These are phyloP conservation scores for Vitis cinerea DNA, from an alignment of 164 flowering plant species.

Conservation along the genomic window DNA sequence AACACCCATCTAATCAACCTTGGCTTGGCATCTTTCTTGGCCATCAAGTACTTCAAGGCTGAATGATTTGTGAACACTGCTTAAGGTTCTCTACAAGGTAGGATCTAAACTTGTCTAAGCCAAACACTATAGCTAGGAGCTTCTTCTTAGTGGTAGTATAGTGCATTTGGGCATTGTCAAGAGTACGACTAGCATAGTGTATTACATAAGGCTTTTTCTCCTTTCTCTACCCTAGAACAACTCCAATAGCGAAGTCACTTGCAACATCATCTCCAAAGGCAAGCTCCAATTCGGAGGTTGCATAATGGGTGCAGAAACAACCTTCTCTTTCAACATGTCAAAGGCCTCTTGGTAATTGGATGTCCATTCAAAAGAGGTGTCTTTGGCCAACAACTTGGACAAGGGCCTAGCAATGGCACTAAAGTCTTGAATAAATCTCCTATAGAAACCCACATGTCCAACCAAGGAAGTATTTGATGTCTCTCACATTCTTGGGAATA, in stretches of 20 bases:
- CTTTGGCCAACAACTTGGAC: background rate
- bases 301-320: background rate
- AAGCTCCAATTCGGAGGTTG: background rate
- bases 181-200: too few relatives aligned
- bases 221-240: background rate
- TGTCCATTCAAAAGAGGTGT: background rate
- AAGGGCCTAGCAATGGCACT: background rate
- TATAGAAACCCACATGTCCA: background rate
- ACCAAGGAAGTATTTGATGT: background rate
- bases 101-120: too few relatives aligned
- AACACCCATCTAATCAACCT: too few relatives aligned
- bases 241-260: background rate
- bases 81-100: too few relatives aligned
- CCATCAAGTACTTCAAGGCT: too few relatives aligned
- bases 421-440: slow-evolving; percentile 1
- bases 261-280: background rate
- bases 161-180: too few relatives aligned
- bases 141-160: too few relatives aligned
- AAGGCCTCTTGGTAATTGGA: background rate
- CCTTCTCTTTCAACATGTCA: background rate
- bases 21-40: too few relatives aligned
- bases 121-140: too few relatives aligned
- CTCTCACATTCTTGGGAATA: background rate
- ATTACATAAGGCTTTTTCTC: background rate
- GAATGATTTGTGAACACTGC: too few relatives aligned